phyloP scores from a whole-genome alignment of 805 yeast species.

The Wickerhamomyces rabaulensis region DNA sequence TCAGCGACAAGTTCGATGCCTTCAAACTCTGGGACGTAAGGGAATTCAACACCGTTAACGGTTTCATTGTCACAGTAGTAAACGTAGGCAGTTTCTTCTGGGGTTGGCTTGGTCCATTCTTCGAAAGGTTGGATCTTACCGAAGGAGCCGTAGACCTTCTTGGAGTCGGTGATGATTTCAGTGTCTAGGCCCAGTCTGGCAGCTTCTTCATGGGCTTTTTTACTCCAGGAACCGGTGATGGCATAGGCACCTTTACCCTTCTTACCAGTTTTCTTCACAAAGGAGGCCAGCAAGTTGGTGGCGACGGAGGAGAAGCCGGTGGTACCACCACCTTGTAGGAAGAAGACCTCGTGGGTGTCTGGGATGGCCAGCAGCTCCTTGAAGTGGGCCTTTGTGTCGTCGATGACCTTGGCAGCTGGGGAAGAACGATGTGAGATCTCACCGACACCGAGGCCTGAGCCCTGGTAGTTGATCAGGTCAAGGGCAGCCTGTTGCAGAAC shows the following conservation, averaged over 20 bases:
- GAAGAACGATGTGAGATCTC: constrained; percentile 94
- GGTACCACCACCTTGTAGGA: constrained; percentile 98
- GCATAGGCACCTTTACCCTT: constrained; percentile 81
- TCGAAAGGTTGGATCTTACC: constrained; percentile 61
- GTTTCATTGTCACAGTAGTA: constrained; percentile 97
- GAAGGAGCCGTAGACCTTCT: constrained; percentile 49
- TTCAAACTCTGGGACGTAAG: constrained; percentile 47
- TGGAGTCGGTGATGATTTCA: constrained; percentile 63
- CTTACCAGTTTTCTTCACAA: constrained; percentile 66
- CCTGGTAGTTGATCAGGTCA: constrained; percentile 70
- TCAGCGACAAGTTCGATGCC: constrained; percentile 85
- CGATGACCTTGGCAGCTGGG: constrained; percentile 73
- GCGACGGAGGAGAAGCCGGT: constrained; percentile 89
- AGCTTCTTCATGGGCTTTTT: constrained; percentile 86
- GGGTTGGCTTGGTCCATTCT: constrained; percentile 54
- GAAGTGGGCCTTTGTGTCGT: constrained; percentile 67
- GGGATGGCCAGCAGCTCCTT: constrained; percentile 67
- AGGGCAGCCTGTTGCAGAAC: constrained; percentile 85
- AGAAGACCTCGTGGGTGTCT: constrained; percentile 89
- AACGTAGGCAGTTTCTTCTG: constrained; percentile 72
- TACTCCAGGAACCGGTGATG: constrained; percentile 92
- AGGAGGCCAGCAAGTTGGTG: constrained; percentile 73
- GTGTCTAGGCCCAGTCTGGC: constrained; percentile 72
- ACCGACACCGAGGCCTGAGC: constrained; percentile 80
- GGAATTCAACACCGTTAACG: constrained; percentile 84